phyloP scores from a whole-genome alignment of 1,284 basidiomycete genomes.

The Irpex sp. region DNA sequence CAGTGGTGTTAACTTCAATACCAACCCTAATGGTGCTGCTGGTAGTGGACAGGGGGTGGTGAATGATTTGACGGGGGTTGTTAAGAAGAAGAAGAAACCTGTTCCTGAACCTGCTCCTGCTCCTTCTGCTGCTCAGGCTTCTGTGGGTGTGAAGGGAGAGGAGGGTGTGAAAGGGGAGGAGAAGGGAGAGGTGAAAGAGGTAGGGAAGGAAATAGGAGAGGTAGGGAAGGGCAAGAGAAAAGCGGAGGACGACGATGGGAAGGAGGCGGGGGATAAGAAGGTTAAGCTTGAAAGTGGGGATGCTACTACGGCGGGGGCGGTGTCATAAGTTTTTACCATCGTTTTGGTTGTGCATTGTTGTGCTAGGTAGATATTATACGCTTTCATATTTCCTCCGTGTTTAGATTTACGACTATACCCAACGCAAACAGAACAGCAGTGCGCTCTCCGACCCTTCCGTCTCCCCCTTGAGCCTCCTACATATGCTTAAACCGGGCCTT shows the following conservation, averaged over 20 bases:
- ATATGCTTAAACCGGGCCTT: no score
- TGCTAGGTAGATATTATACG: no score
- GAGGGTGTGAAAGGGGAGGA: background rate
- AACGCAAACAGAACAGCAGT: no score
- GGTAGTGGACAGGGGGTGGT: conserved; percentile 32
- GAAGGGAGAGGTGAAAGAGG: background rate
- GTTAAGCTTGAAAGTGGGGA: conserved; percentile 56
- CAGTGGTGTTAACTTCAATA: no score
- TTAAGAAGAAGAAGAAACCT: conserved; percentile 80
- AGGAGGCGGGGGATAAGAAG: conserved; percentile 59
- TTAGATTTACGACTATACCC: no score
- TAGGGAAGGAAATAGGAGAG: conserved; percentile 11
- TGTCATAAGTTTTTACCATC: background rate
- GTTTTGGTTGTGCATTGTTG: no score
- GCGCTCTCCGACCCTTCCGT: no score
- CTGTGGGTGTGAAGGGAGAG: conserved; percentile 25
- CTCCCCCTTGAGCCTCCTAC: no score
- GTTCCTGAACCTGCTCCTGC: conserved; percentile 9
- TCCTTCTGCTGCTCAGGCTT: background rate
- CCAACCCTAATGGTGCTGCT: conserved; percentile 41
- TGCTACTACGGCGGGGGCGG: background rate
- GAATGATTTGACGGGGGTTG: conserved; percentile 79
- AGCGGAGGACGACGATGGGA: conserved; percentile 53
- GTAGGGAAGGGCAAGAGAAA: conserved; percentile 49
- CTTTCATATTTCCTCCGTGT: no score